Evolutionary conservation across 176 grass and related monocot species (phyloP).

Genomic region (Rhynchospora breviuscula): DNA sequence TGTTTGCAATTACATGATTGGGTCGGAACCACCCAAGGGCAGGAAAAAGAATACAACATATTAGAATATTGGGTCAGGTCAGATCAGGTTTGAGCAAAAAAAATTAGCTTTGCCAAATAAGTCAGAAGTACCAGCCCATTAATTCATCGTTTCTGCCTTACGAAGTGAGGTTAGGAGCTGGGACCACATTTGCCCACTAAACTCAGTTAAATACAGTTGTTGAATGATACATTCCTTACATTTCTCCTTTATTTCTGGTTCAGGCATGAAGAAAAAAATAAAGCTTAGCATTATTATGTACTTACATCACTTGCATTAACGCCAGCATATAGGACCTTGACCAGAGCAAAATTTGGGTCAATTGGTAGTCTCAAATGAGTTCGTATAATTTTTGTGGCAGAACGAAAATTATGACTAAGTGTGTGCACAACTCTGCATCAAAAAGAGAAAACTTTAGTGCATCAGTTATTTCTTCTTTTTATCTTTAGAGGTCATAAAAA

Average conservation of each 20-base stretch:
- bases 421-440: slow-evolving; percentile 84
- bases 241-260: not conserved
- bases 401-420: slow-evolving; percentile 79
- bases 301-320: slow-evolving; percentile 99
- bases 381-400: slow-evolving; percentile 69
- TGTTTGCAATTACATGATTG: not conserved
- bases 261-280: not conserved
- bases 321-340: slow-evolving; percentile 95
- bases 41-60: not conserved
- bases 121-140: not conserved
- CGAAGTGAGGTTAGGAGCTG: not conserved
- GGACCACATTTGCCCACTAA: not conserved
- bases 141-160: not conserved
- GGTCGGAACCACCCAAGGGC: not conserved
- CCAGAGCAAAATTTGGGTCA: slow-evolving; percentile 57
- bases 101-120: not conserved
- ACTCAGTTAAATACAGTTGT: not conserved
- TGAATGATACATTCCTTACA: not conserved
- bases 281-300: not conserved
- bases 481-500: not conserved
- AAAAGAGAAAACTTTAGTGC: slow-evolving; percentile 4
- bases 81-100: not conserved
- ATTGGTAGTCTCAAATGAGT: slow-evolving; percentile 65
- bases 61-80: not conserved
- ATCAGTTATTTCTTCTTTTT: slow-evolving; percentile 9